Conservation (phyloP, 108 stramenopile species). For the Hondaea fermentalgiana region DNA sequence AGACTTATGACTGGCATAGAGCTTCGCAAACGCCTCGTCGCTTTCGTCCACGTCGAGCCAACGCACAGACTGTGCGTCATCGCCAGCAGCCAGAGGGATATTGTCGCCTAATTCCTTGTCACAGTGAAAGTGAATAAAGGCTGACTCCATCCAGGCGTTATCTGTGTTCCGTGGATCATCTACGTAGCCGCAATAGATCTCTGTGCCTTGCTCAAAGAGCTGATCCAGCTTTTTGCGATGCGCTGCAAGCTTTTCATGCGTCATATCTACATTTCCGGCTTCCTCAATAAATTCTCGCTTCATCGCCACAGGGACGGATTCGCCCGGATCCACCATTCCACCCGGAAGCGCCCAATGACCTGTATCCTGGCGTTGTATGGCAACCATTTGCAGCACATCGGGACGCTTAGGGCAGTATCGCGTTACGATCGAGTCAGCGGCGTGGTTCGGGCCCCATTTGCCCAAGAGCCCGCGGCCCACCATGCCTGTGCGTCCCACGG, state of each 20-base stretch:
- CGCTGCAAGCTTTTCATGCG: not conserved
- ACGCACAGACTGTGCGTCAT: not conserved
- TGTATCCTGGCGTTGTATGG: not conserved
- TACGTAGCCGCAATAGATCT: not conserved
- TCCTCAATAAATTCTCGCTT: constrained; percentile 6
- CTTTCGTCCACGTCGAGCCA: not conserved
- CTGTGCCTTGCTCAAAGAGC: not conserved
- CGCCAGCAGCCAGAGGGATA: not conserved
- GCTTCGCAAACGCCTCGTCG: not conserved
- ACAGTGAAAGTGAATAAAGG: constrained; percentile 13
- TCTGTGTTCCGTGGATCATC: constrained; percentile 3
- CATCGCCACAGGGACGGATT: not conserved
- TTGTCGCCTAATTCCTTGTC: not conserved
- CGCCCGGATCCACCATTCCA: constrained; percentile 9
- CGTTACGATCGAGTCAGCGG: not conserved
- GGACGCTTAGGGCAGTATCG: not conserved
- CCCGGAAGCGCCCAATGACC: not conserved
- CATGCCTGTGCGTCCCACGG: not conserved
- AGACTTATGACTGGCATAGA: not conserved
- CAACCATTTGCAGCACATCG: not conserved
- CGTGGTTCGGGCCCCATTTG: constrained; percentile 11
- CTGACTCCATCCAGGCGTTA: not conserved
- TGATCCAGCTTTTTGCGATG: not conserved
- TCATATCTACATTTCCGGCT: not conserved
- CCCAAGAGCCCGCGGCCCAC: not conserved